Percentiles rank a stretch among this genome's conserved stretches.
These are phyloP conservation scores for Tardiomyces depauwii DNA, from an alignment of 1,139 yeast species.

Conservation along the genomic window DNA sequence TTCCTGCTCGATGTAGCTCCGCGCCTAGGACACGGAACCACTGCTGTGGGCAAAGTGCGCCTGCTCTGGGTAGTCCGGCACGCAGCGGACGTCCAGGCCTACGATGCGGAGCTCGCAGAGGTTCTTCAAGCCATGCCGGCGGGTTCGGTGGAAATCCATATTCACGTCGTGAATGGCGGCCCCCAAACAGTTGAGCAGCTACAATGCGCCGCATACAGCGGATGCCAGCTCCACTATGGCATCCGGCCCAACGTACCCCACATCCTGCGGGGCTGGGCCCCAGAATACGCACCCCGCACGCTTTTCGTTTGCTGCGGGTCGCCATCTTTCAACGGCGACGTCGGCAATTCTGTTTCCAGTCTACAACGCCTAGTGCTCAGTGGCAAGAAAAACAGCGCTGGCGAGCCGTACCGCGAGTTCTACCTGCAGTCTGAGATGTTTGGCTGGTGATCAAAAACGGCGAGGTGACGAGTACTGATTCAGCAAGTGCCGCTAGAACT, in stretches of 20 bases:
- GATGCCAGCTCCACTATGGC: constrained; percentile 1
- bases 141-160: constrained; percentile 2
- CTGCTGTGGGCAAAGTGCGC: constrained; percentile 22
- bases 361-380: constrained; percentile 23
- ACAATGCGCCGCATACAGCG: constrained; percentile 1
- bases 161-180: constrained; percentile 3
- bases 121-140: constrained; percentile 6
- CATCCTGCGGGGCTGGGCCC: constrained; percentile 9
- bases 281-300: constrained; percentile 29
- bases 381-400: constrained; percentile 10
- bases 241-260: constrained; percentile 29
- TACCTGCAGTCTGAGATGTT: constrained; percentile 49
- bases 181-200: no score
- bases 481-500: no score
- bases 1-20: constrained; percentile 26
- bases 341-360: constrained; percentile 35
- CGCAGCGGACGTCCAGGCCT: constrained; percentile 34
- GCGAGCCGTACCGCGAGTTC: constrained; percentile 31
- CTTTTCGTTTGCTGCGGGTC: constrained; percentile 45
- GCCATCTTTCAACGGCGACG: constrained; percentile 32
- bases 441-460: constrained; percentile 45
- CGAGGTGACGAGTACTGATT: no score
- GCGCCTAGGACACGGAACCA: constrained; percentile 6
- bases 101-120: constrained; percentile 30
- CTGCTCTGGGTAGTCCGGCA: constrained; percentile 43